Base-by-base conservation (phyloP, 306 rosid genomes). In the Gastrolobium villosum region DNA sequence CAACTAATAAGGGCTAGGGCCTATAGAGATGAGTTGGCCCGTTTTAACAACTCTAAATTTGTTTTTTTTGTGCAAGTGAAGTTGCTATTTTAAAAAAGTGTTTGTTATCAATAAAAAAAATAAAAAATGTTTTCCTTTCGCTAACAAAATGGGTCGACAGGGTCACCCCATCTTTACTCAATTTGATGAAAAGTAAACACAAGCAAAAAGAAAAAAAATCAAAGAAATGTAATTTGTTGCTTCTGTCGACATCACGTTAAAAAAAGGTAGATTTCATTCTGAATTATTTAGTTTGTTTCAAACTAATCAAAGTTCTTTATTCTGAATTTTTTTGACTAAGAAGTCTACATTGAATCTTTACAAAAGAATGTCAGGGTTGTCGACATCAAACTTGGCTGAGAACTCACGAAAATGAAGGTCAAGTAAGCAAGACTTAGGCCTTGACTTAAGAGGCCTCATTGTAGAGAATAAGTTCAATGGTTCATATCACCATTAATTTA, bases 331-430 rank as follows among this genome's bases (percentile, higher is more conserved):
- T 2, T 43, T 65, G 32, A 76, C 73, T 5, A 60, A 30, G 7
- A 54, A 62, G 68, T 63, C 34, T 31, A 48, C 50, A 1, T 20
- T 62, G 63, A 64, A 76, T 63, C 56, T 31, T 70, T 26, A 39
- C 3, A 26, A 28, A 55, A 72, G 41, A 72, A 72, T 54, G 62
- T 54, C 26, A 39, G 36, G 39, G 65, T 71, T 71, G 37, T 54
- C 54, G 10, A 11, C 54, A 37, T 52, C 65, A 53, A 52, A 50
- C 49, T 9, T 10, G 40, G 34, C n/a, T 26, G 40, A 67, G 41
- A 54, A 50, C 31, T 32, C 30, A 7, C 10, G 4, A 46, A 32
- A 62, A 13, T 50, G 70, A 11, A 49, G 68, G 70, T 48, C 15
- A 37, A 60, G 52, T 32, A 53, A 59, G 15, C 41, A 35, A 56